Evolutionary conservation across 2,329 filamentous ascomycete species (phyloP).

Genomic region (Escovopsis sp.): DNA sequence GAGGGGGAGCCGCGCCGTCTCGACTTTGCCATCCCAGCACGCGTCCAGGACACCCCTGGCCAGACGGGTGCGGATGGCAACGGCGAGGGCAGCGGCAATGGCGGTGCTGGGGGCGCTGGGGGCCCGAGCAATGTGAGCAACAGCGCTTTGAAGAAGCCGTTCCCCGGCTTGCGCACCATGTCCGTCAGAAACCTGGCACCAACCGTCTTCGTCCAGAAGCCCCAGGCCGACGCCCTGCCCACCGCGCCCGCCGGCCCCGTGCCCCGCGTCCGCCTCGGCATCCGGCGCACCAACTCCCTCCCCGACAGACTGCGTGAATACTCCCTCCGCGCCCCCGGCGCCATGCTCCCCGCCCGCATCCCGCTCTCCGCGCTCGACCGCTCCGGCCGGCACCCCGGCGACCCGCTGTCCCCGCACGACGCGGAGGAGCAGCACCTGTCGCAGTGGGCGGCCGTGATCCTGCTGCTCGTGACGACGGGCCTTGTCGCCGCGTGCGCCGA

Average conservation of each 20-base stretch:
- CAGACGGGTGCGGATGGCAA: conserved; percentile 9
- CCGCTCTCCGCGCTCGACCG: conserved; percentile 22
- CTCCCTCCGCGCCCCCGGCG: conserved; percentile 32
- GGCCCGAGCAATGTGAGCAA: not conserved
- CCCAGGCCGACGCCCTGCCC: conserved; percentile 13
- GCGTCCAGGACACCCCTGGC: conserved; percentile 12
- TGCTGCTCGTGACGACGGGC: conserved; percentile 48
- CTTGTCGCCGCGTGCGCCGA: conserved; percentile 56
- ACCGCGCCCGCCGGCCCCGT: conserved; percentile 28
- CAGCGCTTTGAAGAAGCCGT: conserved; percentile 25
- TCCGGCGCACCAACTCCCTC: conserved; percentile 60
- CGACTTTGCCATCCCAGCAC: conserved; percentile 36
- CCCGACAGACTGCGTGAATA: conserved; percentile 47
- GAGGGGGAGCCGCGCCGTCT: conserved; percentile 38
- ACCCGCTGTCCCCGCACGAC: no score
- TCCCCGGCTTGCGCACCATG: conserved; percentile 42
- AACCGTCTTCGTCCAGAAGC: conserved; percentile 47
- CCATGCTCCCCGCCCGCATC: conserved; percentile 33
- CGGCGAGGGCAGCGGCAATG: no score
- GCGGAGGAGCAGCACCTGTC: conserved; percentile 35
- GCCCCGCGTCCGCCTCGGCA: conserved; percentile 45
- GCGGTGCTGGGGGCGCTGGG: no score
- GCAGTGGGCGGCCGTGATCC: conserved; percentile 40
- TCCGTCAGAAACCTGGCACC: conserved; percentile 56
- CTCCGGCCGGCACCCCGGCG: conserved; percentile 4